Evolutionary conservation across 495 filamentous ascomycete genomes (phyloP).

Genomic region (Chaetomium cochliodes): DNA sequence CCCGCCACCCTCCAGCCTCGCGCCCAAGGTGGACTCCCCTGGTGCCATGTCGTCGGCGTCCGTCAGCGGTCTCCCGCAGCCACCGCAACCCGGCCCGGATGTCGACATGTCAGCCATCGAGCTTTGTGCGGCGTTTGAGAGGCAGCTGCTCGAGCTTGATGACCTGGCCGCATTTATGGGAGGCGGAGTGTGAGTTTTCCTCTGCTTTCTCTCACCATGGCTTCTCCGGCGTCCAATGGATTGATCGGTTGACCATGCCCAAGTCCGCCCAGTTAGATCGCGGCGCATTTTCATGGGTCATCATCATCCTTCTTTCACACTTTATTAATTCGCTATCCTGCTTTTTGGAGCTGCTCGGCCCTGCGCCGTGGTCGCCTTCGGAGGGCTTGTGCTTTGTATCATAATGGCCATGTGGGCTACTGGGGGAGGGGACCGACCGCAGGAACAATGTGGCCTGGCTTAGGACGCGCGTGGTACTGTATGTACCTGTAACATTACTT

Average conservation of each 20-base stretch:
- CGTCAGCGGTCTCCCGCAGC: slow-evolving; percentile 20
- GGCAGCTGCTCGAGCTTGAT: slow-evolving; percentile 51
- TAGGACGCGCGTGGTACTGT: background rate
- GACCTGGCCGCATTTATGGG: slow-evolving; percentile 55
- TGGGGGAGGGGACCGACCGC: background rate
- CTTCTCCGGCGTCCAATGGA: background rate
- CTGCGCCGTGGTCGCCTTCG: background rate
- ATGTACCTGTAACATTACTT: slow-evolving; percentile 4
- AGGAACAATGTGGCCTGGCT: too few relatives aligned
- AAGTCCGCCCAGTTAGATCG: slow-evolving; percentile 30
- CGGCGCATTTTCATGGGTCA: background rate
- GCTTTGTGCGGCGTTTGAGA: slow-evolving; percentile 50
- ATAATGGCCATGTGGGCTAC: slow-evolving; percentile 3
- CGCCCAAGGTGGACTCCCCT: slow-evolving; percentile 43
- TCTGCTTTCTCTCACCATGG: slow-evolving; percentile 4
- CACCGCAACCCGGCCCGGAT: slow-evolving; percentile 24
- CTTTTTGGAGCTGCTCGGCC: background rate
- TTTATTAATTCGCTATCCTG: background rate
- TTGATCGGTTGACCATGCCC: slow-evolving; percentile 7
- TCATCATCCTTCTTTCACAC: background rate
- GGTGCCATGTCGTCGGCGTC: slow-evolving; percentile 36
- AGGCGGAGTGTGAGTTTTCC: slow-evolving; percentile 46
- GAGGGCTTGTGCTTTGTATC: background rate
- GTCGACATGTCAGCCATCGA: slow-evolving; percentile 52
- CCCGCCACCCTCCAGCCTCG: slow-evolving; percentile 36